phyloP scores from a whole-genome alignment of 805 yeast species.

The Kuraishia hungarica region DNA sequence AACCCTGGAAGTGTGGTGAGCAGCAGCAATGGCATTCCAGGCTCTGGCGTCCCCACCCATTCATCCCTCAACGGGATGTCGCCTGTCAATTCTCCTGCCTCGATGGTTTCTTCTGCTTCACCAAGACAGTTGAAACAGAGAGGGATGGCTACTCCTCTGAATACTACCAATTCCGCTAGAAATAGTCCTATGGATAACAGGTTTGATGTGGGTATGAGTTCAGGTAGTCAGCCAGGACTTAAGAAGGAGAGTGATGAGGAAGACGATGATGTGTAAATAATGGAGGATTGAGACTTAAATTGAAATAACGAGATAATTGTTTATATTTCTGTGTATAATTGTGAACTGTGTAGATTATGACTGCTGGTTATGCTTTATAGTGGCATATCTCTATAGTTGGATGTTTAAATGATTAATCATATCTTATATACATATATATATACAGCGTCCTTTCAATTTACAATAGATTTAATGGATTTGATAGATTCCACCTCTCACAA shows the following conservation, averaged over 20 bases:
- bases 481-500: not conserved
- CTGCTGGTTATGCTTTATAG: no score
- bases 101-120: not conserved
- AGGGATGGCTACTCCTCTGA: not conserved
- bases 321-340: no score
- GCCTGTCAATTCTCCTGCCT: not conserved
- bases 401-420: not conserved
- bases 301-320: no score
- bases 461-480: not conserved
- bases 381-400: no score
- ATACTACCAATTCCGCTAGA: not conserved
- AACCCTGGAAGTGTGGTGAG: not conserved
- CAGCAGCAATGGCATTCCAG: not conserved
- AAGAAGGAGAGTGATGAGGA: not conserved
- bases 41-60: not conserved
- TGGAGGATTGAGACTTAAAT: not conserved
- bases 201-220: not conserved
- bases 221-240: not conserved
- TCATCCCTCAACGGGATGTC: not conserved
- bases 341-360: no score
- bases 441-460: not conserved
- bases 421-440: no score
- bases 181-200: not conserved
- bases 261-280: constrained; percentile 1
- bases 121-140: not conserved